Evolutionary conservation across 306 rosid genomes (phyloP), one percentile per base, ranked within the genome.

Genomic region (Quercus rubra): DNA sequence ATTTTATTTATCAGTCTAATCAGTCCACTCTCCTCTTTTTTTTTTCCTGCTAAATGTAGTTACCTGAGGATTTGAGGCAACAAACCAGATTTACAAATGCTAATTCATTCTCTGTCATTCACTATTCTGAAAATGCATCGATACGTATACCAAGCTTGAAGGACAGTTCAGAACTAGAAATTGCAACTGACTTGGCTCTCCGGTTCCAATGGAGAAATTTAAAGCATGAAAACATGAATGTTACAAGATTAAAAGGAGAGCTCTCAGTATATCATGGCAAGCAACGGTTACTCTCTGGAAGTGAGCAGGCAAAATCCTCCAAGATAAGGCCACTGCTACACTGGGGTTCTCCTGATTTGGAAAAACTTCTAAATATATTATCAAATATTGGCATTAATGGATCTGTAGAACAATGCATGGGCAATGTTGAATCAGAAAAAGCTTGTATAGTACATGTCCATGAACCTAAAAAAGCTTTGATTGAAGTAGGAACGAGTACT

Each of bases 221-320:
- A 59, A 78, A 78, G 79, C 87, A 85, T 11, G 88, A 83, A 79
- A 85, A 85, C 70, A 25, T 91, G 72, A 85, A 75, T 54, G 57
- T 90, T 57, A 58, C 91, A 35, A 87, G 92, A 77, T 81, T 92
- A 84, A 91, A 86, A 66, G 97, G 99, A 30, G 83, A 88, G 66
- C 88, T 92, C 23, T 66, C 79, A 1, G 57, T 90, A 74, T 78
- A 85, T 68, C 81, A 83, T 67, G 93, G 87, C 55, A 88, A 78
- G 74, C 84, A 86, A 73, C 76, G 62, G 78, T 80, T 94, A 81
- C 54, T 85, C 31, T 54, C 85, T 68, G 87, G 21, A 46, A 81
- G 58, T 25, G 59, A 85, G 38, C 78, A 77, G 66, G 66, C 4
- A 18, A 74, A 51, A 63, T 79, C 72, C 57, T 64, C 30, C 8